Evolutionary conservation across 768 basidiomycete species (phyloP).

Genomic region (Botryobasidium botryosum): DNA sequence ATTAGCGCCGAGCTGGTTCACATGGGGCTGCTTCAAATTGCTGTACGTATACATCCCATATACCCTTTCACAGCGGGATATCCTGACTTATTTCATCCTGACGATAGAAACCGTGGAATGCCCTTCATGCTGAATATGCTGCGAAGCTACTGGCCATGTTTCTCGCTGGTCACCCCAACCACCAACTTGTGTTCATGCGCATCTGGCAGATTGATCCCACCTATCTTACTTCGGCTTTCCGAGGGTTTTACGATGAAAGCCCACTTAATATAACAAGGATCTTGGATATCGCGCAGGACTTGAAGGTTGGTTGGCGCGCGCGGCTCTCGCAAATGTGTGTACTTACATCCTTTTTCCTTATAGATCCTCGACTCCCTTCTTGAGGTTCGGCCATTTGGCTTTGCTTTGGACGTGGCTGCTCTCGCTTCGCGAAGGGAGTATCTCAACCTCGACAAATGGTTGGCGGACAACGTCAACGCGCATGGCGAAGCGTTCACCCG

Average conservation of each 20-base stretch:
- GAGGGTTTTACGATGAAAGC: conserved; percentile 82
- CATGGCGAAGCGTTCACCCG: conserved; percentile 79
- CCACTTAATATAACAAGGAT: conserved; percentile 89
- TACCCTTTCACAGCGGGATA: conserved; percentile 14
- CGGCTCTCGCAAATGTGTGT: background rate
- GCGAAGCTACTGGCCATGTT: conserved; percentile 78
- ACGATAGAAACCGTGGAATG: conserved; percentile 74
- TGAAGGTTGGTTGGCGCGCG: conserved; percentile 45
- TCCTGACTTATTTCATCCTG: too few relatives aligned
- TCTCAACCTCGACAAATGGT: conserved; percentile 92
- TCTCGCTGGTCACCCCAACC: conserved; percentile 81
- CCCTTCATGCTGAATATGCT: conserved; percentile 74
- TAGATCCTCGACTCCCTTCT: conserved; percentile 87
- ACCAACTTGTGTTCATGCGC: conserved; percentile 92
- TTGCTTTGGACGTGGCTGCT: conserved; percentile 87
- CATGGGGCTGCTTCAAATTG: conserved; percentile 80
- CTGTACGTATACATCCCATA: conserved; percentile 36
- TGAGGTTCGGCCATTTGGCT: conserved; percentile 72
- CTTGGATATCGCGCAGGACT: conserved; percentile 85
- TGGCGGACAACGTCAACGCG: conserved; percentile 66
- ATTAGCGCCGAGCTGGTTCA: conserved; percentile 88
- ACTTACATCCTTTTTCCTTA: background rate
- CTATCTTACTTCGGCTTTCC: conserved; percentile 74
- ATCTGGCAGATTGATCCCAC: conserved; percentile 83
- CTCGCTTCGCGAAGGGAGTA: conserved; percentile 86